Evolutionary conservation across 805 yeast genomes (phyloP), one percentile per base, ranked within the genome.

Genomic region (Huiozyma sinensis): DNA sequence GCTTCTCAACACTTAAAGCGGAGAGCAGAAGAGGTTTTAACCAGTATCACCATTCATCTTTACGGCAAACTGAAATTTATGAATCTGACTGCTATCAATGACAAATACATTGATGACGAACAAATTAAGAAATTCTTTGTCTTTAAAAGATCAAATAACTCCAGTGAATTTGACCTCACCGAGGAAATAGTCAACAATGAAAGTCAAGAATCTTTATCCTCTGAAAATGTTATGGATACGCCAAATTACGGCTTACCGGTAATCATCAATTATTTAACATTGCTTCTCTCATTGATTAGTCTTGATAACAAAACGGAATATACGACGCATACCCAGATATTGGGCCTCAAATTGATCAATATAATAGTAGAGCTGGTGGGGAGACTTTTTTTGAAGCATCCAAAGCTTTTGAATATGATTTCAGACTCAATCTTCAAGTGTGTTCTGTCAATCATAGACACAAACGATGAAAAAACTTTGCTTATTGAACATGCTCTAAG

Each of bases 291-390:
- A 1, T 77, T 89, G 63, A 71, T 89, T 33, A 79, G 92, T 7
- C 94, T 95, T 0, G 77, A 81, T 32, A 83, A 85, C 54, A 86
- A 82, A 57, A 76, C 77, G 55, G 87, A 83, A 54, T 92, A 87
- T 55, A 84, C 90, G 49, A 96, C 28, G 7, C 38, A 38, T 28
- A 42, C 38, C 28, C 40, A 42, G 38, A 81, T 84, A 10, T 78
- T 90, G 64, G 92, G 95, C 0, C 65, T 92, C 32, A 73, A 81
- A 30, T 72, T 90, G 36, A 70, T 92, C 33, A 80, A 79, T 44
- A 81, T 82, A 0, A 83, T 94, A 1, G 71, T 92, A 41, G 97
- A 90, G 62, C 79, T 86, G 5, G 71, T 87, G 9, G 96, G 96
- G 2, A 66, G 69, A 42, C 57, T 65, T 28, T 71, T 88, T 42